Evolutionary conservation across 2,329 filamentous ascomycete species (phyloP), one percentile per base, ranked within the genome.

Genomic region (Aspergillus awamori): DNA sequence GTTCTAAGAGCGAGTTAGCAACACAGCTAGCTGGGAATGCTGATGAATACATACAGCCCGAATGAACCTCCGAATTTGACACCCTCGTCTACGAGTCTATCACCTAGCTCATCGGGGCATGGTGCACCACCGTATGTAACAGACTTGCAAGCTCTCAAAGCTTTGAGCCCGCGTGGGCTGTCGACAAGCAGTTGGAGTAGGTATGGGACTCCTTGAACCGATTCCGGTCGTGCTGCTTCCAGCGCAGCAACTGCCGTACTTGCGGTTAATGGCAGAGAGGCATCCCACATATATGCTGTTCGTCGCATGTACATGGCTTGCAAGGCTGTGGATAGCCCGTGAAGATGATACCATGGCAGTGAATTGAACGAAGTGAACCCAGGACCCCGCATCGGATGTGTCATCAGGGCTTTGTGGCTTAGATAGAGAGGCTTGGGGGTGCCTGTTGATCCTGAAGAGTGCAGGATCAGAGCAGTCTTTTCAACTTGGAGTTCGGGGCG

Each of bases 371-470:
- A 77, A 1, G 74, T 76, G 26, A 79, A 68, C 0, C 76, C 77
- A 0, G 75, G 75, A 0, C 72, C 73, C 22, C 71, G 63, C 28
- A 76, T 58, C 2, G 77, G 75, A 52, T 74, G 76, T 4, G 67
- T 75, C 66, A 80, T 71, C 22, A 81, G 55, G 4, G 73, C 74
- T 38, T 72, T 70, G 57, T 82, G 79, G 2, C 78, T 80, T 36
- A 81, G 73, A 13, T 76, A 71, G 2, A 82, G 69, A 3, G 80
- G 80, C 60, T 82, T 82, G 0, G 80, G 81, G 4, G 77, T 74
- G 0, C 80, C 80, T 0, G 81, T 83, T 2, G 80, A 82, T 0
- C 81, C 81, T 0, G 81, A 82, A 0, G 81, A 83, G 63, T 83
- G 81, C 43, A 79, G 73, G 28, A 82, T 81, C 33, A 81, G 64